Conservation (phyloP, 768 basidiomycete genomes). For the Tylopilus cervinicoccineus region DNA sequence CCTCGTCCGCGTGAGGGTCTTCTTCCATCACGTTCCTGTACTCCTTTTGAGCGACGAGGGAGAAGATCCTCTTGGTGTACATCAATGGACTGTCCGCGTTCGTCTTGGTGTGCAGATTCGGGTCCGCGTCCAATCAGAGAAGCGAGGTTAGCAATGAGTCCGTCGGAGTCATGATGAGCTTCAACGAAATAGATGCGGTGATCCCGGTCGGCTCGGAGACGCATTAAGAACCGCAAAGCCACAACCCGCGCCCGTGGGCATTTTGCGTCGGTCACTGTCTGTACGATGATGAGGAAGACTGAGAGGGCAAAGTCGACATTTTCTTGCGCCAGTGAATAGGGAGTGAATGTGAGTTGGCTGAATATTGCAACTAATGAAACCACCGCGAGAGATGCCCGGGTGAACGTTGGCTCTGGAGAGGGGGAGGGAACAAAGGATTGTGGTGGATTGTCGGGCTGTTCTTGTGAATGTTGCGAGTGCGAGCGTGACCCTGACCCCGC, state of each 20-base stretch:
- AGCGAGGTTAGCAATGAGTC: conserved; percentile 55
- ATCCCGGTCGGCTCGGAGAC: conserved; percentile 84
- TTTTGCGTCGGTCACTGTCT: conserved; percentile 41
- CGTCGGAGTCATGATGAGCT: conserved; percentile 50
- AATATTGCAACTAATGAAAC: conserved; percentile 64
- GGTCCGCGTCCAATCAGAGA: conserved; percentile 55
- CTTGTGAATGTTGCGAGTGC: conserved; percentile 47
- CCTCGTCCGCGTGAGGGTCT: conserved; percentile 50
- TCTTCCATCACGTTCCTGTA: conserved; percentile 51
- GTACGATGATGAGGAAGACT: conserved; percentile 51
- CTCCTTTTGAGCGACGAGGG: conserved; percentile 43
- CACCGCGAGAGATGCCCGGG: conserved; percentile 56
- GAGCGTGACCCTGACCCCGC: conserved; percentile 59
- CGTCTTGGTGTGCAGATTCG: conserved; percentile 25
- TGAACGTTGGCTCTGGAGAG: conserved; percentile 26
- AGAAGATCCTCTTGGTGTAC: conserved; percentile 24
- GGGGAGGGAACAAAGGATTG: conserved; percentile 28
- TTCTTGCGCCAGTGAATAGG: conserved; percentile 43
- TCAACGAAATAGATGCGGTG: conserved; percentile 76
- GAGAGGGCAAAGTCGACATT: conserved; percentile 51
- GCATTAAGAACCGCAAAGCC: conserved; percentile 82
- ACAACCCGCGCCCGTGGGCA: conserved; percentile 62
- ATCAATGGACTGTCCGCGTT: conserved; percentile 25
- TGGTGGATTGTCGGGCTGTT: conserved; percentile 32
- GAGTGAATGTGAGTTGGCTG: conserved; percentile 67